phyloP scores from a whole-genome alignment of 257 asterid genomes.

The Asclepias syriaca region DNA sequence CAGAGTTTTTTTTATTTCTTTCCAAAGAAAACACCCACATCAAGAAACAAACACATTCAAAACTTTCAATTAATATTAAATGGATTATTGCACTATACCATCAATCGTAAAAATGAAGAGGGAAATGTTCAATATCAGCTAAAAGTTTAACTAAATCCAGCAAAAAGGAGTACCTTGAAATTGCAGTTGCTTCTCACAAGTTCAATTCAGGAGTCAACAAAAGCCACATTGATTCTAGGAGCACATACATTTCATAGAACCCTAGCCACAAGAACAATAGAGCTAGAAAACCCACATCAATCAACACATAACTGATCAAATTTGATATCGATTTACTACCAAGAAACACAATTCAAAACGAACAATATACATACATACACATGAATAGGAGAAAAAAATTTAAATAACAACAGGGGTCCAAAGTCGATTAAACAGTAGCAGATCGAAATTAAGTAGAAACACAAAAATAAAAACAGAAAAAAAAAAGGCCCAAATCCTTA shows the following conservation, averaged over 20 bases:
- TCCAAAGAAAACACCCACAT: neutral
- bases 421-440: conserved; percentile 10
- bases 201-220: conserved; percentile 16
- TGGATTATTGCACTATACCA: no score
- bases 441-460: conserved; percentile 26
- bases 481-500: conserved; percentile 14
- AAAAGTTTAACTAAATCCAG: neutral
- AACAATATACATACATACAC: neutral
- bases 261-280: conserved; percentile 13
- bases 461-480: no score
- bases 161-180: neutral
- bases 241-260: conserved; percentile 7
- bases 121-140: neutral
- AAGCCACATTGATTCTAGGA: conserved; percentile 13
- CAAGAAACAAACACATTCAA: neutral
- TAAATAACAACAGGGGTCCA: conserved; percentile 12
- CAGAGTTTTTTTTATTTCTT: neutral
- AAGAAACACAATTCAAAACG: neutral
- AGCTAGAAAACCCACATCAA: neutral
- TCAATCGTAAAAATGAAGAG: neutral
- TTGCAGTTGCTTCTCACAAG: neutral
- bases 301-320: neutral
- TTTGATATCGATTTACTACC: neutral
- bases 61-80: neutral
- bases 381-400: neutral